Conservation (phyloP, 257 asterid species). For the Thymus quinquecostatus region DNA sequence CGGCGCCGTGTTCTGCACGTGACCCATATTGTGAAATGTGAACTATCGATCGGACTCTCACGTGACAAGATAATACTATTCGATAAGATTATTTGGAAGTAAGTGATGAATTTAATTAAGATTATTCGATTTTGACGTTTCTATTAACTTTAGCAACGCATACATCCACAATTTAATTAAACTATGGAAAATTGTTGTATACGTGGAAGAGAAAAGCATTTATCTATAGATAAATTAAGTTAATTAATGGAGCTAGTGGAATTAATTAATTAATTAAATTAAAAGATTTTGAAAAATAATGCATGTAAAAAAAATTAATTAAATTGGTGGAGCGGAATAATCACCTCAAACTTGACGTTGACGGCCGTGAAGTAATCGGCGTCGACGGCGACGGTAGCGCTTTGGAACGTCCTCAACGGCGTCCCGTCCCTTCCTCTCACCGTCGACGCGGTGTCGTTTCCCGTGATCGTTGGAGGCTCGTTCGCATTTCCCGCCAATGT, state of each 20-base stretch:
- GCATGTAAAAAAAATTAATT: background rate
- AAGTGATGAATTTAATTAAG: too few species aligned
- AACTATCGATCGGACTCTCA: too few species aligned
- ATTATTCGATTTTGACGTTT: too few species aligned
- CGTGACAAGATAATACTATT: too few species aligned
- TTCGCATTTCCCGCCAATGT: conserved; percentile 47
- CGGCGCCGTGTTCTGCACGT: conserved; percentile 49
- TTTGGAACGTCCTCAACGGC: conserved; percentile 53
- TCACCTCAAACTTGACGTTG: conserved; percentile 58
- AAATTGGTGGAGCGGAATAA: background rate
- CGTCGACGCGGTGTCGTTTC: conserved; percentile 56
- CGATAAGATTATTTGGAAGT: too few species aligned
- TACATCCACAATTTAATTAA: too few species aligned
- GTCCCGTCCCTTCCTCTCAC: conserved; percentile 41
- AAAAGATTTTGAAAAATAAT: background rate
- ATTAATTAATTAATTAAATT: too few species aligned
- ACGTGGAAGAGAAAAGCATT: background rate
- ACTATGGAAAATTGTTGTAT: background rate
- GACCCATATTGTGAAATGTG: too few species aligned
- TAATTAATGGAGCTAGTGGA: background rate
- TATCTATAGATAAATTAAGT: too few species aligned
- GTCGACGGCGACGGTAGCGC: conserved; percentile 55
- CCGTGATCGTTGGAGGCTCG: conserved; percentile 53
- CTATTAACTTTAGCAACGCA: too few species aligned
- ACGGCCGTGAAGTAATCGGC: conserved; percentile 57